Conservation (phyloP, 2,329 filamentous ascomycete genomes). For the Nemania bipapillata region DNA sequence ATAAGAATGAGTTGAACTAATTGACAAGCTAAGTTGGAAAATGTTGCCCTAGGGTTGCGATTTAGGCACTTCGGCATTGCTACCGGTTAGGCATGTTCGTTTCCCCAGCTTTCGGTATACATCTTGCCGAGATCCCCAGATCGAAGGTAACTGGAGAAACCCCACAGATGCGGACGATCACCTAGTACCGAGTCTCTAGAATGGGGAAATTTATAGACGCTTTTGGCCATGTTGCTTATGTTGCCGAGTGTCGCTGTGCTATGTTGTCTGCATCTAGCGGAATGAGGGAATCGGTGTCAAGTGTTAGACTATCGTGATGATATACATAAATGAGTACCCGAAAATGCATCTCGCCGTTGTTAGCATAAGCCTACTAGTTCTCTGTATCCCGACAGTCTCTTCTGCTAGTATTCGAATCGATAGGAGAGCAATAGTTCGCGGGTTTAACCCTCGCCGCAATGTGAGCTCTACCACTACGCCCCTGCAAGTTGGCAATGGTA, state of each 20-base stretch:
- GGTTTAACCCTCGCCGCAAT: constrained; percentile 61
- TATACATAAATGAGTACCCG: not conserved
- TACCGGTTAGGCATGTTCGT: not conserved
- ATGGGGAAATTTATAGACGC: constrained; percentile 37
- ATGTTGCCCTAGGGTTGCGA: constrained; percentile 1
- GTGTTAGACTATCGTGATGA: not conserved
- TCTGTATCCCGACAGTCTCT: constrained; percentile 12
- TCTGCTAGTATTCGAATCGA: constrained; percentile 43
- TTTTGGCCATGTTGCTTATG: not conserved
- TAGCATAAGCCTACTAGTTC: constrained; percentile 8
- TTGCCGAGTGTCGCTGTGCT: not conserved
- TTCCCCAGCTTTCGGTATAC: constrained; percentile 30
- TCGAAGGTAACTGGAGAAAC: constrained; percentile 27
- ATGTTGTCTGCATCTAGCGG: not conserved
- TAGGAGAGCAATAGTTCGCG: constrained; percentile 52
- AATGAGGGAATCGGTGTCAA: not conserved
- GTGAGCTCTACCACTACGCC: constrained; percentile 62
- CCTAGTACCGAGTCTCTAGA: constrained; percentile 27
- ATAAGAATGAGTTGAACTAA: not conserved
- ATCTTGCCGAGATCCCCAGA: constrained; percentile 37
- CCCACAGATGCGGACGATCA: constrained; percentile 43
- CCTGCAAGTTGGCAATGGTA: constrained; percentile 62
- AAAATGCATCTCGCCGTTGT: constrained; percentile 27
- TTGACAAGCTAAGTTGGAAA: not conserved
- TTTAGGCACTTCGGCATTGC: not conserved